phyloP scores from a whole-genome alignment of 2,329 filamentous ascomycete species.

The Trichoderma lentiforme region DNA sequence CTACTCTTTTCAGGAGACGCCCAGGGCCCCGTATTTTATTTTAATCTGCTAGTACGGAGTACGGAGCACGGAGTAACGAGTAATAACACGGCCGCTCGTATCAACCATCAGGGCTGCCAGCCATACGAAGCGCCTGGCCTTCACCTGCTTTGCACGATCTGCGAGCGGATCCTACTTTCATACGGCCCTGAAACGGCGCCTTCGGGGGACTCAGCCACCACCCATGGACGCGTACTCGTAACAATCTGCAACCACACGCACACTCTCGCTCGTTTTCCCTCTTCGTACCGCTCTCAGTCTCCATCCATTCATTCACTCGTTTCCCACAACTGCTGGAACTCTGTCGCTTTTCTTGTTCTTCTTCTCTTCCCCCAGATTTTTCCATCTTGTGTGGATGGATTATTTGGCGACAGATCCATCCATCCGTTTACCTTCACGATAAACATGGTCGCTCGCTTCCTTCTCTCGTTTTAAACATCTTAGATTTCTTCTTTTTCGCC shows the following conservation, averaged over 20 bases:
- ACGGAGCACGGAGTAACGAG: conserved; percentile 2
- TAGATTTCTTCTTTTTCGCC: background rate
- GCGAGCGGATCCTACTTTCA: conserved; percentile 9
- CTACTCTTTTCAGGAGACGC: conserved; percentile 13
- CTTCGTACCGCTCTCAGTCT: background rate
- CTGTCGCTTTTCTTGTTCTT: background rate
- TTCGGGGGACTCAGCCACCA: conserved; percentile 12
- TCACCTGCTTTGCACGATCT: conserved; percentile 5
- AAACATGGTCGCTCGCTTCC: conserved; percentile 15
- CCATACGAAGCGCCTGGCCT: background rate
- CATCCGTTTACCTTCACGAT: conserved; percentile 11
- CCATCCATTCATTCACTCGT: conserved; percentile 1
- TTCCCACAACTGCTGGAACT: background rate
- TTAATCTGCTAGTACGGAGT: conserved; percentile 6
- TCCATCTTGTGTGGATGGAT: conserved; percentile 13
- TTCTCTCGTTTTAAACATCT: conserved; percentile 10
- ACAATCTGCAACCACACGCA: conserved; percentile 3
- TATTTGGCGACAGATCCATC: conserved; percentile 15
- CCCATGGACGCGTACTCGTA: conserved; percentile 13
- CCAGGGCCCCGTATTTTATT: conserved; percentile 13
- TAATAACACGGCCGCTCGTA: conserved; percentile 3
- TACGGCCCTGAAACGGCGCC: conserved; percentile 15
- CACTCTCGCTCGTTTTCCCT: background rate
- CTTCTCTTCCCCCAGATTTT: conserved; percentile 10
- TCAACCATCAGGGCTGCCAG: background rate